Base-by-base conservation (phyloP, 1,284 basidiomycete species). In the Ganoderma multipileum region DNA sequence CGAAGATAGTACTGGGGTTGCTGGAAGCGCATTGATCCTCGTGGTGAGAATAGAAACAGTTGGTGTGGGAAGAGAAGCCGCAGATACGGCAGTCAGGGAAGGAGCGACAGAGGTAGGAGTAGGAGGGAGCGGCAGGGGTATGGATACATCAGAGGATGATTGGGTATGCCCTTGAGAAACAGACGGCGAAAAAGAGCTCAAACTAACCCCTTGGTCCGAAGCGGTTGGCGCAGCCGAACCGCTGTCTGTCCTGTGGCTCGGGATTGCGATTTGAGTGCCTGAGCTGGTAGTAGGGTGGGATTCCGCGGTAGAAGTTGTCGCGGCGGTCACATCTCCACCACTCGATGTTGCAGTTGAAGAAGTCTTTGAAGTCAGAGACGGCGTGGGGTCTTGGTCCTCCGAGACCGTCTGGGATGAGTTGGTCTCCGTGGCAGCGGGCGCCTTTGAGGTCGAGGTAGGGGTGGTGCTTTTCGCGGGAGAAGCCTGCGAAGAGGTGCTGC, bases 131-230 rank as follows among this genome's bases (percentile, higher is more conserved):
- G 70, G 64, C n/a, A 42, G 36, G 47, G 67, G 68, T 50, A 65
- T 64, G 63, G 71, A 67, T 70, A 69, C 70, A 41, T 33, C 42
- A 62, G 69, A 39, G 42, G 42, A 18, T n/a, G 69, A 61, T 36
- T 42, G 67, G 57, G 71, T 69, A 60, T 69, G 58, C 62, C 41
- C 71, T 60, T 55, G 67, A 58, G 67, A 68, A 64, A 63, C 54
- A 60, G 63, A 62, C 12, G 67, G 62, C 69, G 65, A 61, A 70
- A 44, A 44, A 58, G 69, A 71, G 68, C 38, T 65, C 61, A 66
- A 72, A 72, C 71, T 72, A 30, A 72, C 71, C 71, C 68, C 71
- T 28, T 67, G 69, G 41, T 41, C 57, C 38, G 58, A 41, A 39
- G 58, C 23, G 39, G 58, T 60, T 8, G 36, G 39, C 23, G 58